These are phyloP conservation scores for Oxyria digyna DNA, from an alignment of 148 eudicot genomes.

Conservation along the genomic window DNA sequence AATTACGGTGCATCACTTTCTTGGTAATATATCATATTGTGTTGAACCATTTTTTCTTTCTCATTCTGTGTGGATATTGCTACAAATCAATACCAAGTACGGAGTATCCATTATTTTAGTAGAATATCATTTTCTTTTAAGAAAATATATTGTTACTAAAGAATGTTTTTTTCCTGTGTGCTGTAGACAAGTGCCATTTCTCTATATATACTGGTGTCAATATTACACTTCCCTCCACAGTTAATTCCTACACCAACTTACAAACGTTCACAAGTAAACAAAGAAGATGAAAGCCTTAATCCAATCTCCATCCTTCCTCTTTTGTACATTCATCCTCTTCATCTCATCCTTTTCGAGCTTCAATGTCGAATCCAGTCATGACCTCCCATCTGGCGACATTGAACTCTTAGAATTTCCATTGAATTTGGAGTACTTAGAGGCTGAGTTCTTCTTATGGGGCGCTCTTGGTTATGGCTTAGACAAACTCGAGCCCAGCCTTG, in stretches of 20 bases:
- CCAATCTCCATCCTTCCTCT: neutral
- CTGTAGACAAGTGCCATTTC: neutral
- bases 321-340: neutral
- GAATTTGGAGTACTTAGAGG: slow-evolving; percentile 80
- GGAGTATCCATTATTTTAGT: too few species aligned
- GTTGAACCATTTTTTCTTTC: too few species aligned
- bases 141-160: too few species aligned
- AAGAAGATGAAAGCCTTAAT: neutral
- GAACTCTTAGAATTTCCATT: slow-evolving; percentile 66
- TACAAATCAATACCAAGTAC: too few species aligned
- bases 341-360: neutral
- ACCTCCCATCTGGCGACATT: slow-evolving; percentile 26
- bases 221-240: too few species aligned
- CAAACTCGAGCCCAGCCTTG: slow-evolving; percentile 32
- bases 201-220: too few species aligned
- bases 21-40: too few species aligned
- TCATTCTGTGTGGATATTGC: too few species aligned
- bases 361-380: neutral
- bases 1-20: too few species aligned
- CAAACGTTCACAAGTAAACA: neutral
- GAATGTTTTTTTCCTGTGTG: too few species aligned
- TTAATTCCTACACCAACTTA: too few species aligned
- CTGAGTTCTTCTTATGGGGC: slow-evolving; percentile 72
- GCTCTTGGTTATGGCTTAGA: slow-evolving; percentile 63
- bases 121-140: too few species aligned